Evolutionary conservation across 495 filamentous ascomycete genomes (phyloP).

Genomic region (Thermochaetoides thermophila): DNA sequence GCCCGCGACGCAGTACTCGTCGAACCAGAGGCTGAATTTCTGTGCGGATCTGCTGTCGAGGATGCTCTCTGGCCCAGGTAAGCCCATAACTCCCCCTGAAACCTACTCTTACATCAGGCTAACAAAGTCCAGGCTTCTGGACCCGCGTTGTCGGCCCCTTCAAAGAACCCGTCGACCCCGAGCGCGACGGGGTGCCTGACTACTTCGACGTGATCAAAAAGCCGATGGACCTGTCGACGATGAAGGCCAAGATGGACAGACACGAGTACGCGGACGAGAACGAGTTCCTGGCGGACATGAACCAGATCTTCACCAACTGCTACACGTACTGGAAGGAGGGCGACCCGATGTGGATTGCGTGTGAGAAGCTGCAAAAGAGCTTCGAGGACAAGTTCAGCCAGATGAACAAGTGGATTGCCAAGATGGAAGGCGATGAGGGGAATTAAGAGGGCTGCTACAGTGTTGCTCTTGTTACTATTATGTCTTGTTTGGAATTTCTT

Average conservation of each 20-base stretch:
- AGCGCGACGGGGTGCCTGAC: slow-evolving; percentile 30
- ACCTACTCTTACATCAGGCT: too few species aligned
- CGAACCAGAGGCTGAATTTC: slow-evolving; percentile 34
- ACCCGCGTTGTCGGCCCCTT: slow-evolving; percentile 41
- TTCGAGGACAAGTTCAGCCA: slow-evolving; percentile 35
- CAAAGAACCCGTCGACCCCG: slow-evolving; percentile 30
- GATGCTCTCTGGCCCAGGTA: slow-evolving; percentile 40
- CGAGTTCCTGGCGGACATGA: slow-evolving; percentile 32
- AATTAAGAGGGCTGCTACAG: too few species aligned
- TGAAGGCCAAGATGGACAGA: slow-evolving; percentile 34
- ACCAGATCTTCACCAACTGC: slow-evolving; percentile 36
- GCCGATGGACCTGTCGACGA: slow-evolving; percentile 35
- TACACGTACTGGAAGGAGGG: slow-evolving; percentile 29
- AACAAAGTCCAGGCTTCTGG: slow-evolving; percentile 32
- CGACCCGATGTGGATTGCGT: slow-evolving; percentile 30
- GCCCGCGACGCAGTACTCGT: slow-evolving; percentile 17
- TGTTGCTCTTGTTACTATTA: too few species aligned
- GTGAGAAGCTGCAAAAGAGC: slow-evolving; percentile 32
- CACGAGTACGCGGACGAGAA: slow-evolving; percentile 26
- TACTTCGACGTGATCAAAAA: slow-evolving; percentile 31
- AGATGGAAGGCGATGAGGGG: slow-evolving; percentile 30
- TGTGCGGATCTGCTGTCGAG: slow-evolving; percentile 35
- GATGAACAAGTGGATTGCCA: slow-evolving; percentile 36
- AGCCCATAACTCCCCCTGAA: too few species aligned
- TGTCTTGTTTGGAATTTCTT: too few species aligned